Evolutionary conservation across 2,329 filamentous ascomycete species (phyloP), one percentile per base, ranked within the genome.

Genomic region (Nothomitra cinnamomea): DNA sequence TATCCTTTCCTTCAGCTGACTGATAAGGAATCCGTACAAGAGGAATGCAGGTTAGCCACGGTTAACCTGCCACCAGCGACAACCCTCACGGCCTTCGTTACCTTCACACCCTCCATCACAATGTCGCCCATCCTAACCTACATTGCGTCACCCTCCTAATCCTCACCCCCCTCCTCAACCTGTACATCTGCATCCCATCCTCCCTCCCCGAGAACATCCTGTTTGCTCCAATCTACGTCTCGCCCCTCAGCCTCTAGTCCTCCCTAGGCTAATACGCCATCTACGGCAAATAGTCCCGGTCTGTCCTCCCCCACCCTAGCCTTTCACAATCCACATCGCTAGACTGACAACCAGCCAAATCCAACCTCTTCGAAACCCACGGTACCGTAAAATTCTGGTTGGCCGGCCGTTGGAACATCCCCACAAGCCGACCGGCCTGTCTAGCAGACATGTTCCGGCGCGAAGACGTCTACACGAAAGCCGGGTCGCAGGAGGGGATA

Each of bases 401-500:
- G 19, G 54, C n/a, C 5, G 52, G 28, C 22, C 51, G 52, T 3
- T 55, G 54, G 54, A 55, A 50, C 32, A 38, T 55, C 3, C 28
- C 54, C 15, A 24, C 53, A 3, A 3, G 13, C 7, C 17, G 52
- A 1, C 54, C 54, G 13, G 51, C 47, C 6, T 53, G 55, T 53
- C 12, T 53, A 56, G 58, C 51, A 2, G 28, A 56, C 12, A 51
- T 66, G 4, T 62, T 66, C 53, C 62, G 61, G 21, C 55, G 63
- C 28, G 64, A 66, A 36, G 62, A 64, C 8, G 54, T 58, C 0
- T 65, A 61, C 42, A 60, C 63, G 3, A 66, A 66, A 47, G 59
- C 58, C 4, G 63, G 63, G 1, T 64, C 61, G 47, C 60, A 65
- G 12, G 56, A 63, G 52, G 65, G 65, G 55, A 64, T 65, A 22